Evolutionary conservation across 2,329 filamentous ascomycete species (phyloP).

Genomic region (Gnomoniopsis smithogilvyi): DNA sequence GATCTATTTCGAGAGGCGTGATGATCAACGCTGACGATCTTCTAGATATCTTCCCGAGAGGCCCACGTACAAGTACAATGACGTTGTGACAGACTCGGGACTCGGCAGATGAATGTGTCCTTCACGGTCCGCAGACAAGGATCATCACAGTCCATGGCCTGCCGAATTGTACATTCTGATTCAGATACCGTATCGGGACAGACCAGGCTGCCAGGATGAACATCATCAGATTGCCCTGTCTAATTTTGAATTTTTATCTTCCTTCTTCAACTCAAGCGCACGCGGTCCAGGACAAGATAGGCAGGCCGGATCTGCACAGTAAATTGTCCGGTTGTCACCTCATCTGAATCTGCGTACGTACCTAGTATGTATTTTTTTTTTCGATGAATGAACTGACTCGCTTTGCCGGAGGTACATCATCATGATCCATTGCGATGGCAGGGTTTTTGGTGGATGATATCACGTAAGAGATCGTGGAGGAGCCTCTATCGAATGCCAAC

Average conservation of each 20-base stretch:
- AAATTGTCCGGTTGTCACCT: no score
- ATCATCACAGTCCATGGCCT: background rate
- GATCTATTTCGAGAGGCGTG: background rate
- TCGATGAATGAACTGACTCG: no score
- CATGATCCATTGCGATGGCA: no score
- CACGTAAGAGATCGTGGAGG: no score
- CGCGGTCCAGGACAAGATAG: no score
- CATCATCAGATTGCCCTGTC: background rate
- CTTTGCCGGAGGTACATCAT: no score
- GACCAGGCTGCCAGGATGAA: background rate
- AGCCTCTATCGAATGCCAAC: no score
- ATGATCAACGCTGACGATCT: no score
- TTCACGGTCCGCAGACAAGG: background rate
- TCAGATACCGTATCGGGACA: background rate
- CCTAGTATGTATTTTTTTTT: no score
- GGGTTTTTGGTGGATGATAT: no score
- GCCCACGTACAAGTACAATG: background rate
- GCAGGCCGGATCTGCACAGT: no score
- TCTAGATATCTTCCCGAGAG: background rate
- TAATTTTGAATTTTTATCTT: background rate
- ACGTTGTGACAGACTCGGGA: background rate
- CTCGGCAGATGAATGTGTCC: background rate
- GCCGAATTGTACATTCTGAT: background rate
- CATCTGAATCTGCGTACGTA: no score
- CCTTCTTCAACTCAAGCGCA: background rate